Conservation (phyloP, 441 rosid species). For the Corymbia citriodora region DNA sequence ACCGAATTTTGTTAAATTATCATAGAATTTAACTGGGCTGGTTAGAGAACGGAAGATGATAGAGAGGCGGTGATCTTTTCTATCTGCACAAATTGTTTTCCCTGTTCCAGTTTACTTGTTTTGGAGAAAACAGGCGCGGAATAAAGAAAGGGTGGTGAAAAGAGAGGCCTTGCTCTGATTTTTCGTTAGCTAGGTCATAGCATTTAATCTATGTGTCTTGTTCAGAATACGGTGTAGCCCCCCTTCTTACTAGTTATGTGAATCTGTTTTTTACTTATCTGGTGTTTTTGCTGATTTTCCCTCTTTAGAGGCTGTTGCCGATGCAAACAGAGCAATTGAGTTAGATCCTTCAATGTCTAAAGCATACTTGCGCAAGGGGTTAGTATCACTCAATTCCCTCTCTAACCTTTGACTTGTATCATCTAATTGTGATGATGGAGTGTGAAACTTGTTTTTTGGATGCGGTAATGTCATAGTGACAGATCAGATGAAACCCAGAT, state of each 20-base stretch:
- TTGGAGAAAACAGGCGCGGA: not conserved
- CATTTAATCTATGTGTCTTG: not conserved
- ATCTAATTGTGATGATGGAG: not conserved
- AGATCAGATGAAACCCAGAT: not conserved
- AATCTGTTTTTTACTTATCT: not conserved
- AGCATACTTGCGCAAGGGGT: slow-evolving; percentile 87
- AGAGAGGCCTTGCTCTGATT: not conserved
- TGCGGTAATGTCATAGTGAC: not conserved
- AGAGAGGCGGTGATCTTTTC: not conserved
- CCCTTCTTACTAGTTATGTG: not conserved
- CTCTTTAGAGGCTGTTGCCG: slow-evolving; percentile 77
- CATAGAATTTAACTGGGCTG: not conserved
- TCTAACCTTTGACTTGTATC: not conserved
- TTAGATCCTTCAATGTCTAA: slow-evolving; percentile 62
- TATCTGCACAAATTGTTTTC: not conserved
- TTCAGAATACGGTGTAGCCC: not conserved
- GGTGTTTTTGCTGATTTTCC: not conserved
- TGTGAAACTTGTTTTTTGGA: not conserved
- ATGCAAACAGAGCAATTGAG: slow-evolving; percentile 70
- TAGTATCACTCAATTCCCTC: slow-evolving; percentile 7
- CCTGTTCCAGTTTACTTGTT: not conserved
- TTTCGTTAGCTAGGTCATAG: not conserved
- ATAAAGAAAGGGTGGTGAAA: not conserved
- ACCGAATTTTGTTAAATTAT: not conserved
- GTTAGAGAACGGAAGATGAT: not conserved